Percentiles rank a stretch among this genome's conserved stretches.
phyloP scores from a whole-genome alignment of 2,329 filamentous ascomycete species.

The Fusarium multiceps region DNA sequence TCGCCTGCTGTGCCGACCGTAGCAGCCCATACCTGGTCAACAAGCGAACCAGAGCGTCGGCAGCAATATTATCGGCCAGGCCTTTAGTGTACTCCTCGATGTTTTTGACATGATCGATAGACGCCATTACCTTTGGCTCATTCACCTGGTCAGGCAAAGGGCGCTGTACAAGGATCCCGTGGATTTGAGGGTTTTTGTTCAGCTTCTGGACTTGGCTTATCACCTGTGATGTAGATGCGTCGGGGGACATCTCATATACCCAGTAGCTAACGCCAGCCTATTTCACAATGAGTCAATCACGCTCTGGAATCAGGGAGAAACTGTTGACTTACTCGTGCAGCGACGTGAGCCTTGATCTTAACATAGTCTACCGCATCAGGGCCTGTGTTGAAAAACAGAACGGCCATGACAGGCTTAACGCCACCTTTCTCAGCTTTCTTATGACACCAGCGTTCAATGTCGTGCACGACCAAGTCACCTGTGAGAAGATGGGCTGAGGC shows the following conservation, averaged over 20 bases:
- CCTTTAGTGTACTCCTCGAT: background rate
- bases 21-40: background rate
- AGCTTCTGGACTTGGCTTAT: background rate
- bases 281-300: background rate
- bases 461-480: background rate
- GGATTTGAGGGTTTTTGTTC: background rate
- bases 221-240: background rate
- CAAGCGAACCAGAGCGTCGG: constrained; percentile 1
- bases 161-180: constrained; percentile 5
- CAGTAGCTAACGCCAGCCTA: constrained; percentile 5
- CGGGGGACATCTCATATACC: constrained; percentile 4
- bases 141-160: background rate
- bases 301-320: background rate
- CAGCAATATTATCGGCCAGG: background rate
- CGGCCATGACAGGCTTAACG: background rate
- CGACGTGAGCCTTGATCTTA: constrained; percentile 2
- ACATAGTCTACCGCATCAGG: background rate
- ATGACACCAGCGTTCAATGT: constrained; percentile 7
- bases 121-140: background rate
- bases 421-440: background rate
- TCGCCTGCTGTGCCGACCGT: background rate
- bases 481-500: constrained; percentile 1
- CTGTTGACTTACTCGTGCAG: background rate
- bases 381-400: background rate
- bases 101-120: background rate